A percentile compares a stretch with the other conserved stretches of the same genome.
phyloP scores from a whole-genome alignment of 2,329 filamentous ascomycete species.

The Annulohypoxylon truncatum region DNA sequence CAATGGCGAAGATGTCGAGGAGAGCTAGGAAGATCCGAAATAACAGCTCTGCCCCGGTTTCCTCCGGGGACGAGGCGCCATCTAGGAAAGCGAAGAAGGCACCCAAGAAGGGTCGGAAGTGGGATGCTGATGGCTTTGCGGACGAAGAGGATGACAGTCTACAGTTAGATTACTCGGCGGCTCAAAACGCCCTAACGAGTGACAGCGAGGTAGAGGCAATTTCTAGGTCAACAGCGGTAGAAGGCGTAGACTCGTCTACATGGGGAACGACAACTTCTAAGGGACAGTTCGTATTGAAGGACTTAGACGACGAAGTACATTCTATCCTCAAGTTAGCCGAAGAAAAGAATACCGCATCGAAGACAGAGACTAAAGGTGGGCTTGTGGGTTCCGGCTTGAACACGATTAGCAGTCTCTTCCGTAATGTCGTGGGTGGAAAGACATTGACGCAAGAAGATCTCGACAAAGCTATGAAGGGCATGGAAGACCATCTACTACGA shows the following conservation, averaged over 20 bases:
- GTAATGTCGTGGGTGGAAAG: constrained; percentile 95
- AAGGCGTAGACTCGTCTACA: constrained; percentile 79
- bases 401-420: constrained; percentile 88
- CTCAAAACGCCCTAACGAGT: constrained; percentile 60
- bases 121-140: constrained; percentile 89
- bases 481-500: constrained; percentile 93
- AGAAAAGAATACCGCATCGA: constrained; percentile 64
- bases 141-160: constrained; percentile 80
- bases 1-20: constrained; percentile 81
- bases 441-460: constrained; percentile 89
- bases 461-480: constrained; percentile 90
- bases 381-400: constrained; percentile 83
- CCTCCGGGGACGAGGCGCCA: constrained; percentile 84
- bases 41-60: constrained; percentile 72
- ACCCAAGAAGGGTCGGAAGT: constrained; percentile 87
- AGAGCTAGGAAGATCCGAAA: constrained; percentile 79
- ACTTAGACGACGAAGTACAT: constrained; percentile 93
- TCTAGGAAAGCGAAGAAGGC: constrained; percentile 70
- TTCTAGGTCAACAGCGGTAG: constrained; percentile 70
- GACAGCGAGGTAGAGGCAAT: constrained; percentile 64
- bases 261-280: constrained; percentile 89
- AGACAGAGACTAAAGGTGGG: constrained; percentile 65
- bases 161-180: constrained; percentile 89
- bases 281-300: constrained; percentile 93
- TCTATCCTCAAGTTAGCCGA: constrained; percentile 87